Evolutionary conservation across 177 flowering plant species (phyloP), one percentile per base, ranked within the genome.

Genomic region (Vitis hybrid): DNA sequence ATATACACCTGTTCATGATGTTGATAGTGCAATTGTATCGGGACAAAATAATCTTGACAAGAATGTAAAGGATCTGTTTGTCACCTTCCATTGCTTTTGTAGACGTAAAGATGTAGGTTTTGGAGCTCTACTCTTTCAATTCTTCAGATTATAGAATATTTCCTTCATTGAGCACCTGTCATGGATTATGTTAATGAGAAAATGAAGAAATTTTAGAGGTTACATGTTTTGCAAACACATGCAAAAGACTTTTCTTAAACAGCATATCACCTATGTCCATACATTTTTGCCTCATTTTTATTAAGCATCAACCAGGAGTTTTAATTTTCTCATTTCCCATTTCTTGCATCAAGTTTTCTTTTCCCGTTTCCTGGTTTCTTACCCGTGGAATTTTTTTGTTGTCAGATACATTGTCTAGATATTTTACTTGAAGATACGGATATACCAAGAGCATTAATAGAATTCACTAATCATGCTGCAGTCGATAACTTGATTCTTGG

Each of bases 61-160:
- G 72, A 74, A 77, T 39, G 79, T 72, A 54, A 86, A 71, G 76
- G 97, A 92, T 16, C 60, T 94, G 22, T 90, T 94, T 77, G 87
- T 90, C 51, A 84, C 95, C 48, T 93, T 87, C 74, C 95, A 85
- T 11, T 88, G 92, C 77, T 91, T 82, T 65, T 93, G 98, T 67
- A 84, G 87, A 0, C 86, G 90, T 16, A 93, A 93, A 84, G 94
- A 91, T 58, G 98, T 93, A 77, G 1, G 93, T 81, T 51, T 50
- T 58, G 12, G 0, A 5, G 8, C 45, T 50, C 15, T 51, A 50
- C 63, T 50, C 20, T 45, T 58, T 34, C 64, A 15, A 5, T 9
- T 61, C 34, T 68, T 5, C 65, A 39, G 49, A 50, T 48, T 15
- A 26, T 14, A 48, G 1, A 18, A 61, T 7, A 11, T 65, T 10